phyloP scores from a whole-genome alignment of 768 basidiomycete genomes.

The Mrakia hoshinonis region DNA sequence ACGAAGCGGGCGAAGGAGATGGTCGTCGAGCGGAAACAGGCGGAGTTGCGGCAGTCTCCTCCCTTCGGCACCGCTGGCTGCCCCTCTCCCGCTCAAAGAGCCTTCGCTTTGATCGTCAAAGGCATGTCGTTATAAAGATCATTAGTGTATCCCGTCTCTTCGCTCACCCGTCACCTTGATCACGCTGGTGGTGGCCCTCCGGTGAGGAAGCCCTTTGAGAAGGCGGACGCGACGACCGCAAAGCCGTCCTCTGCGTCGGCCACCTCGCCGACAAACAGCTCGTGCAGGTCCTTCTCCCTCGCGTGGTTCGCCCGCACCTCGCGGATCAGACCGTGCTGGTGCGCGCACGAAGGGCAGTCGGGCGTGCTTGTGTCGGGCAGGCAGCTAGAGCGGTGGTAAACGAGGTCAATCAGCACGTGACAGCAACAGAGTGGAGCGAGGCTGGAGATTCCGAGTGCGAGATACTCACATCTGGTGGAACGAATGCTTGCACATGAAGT shows the following conservation, averaged over 20 bases:
- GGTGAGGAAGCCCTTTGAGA: constrained; percentile 37
- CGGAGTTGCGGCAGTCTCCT: too few relatives aligned
- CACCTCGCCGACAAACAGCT: constrained; percentile 42
- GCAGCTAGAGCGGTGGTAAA: constrained; percentile 53
- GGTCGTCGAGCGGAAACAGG: too few relatives aligned
- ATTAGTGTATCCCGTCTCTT: too few relatives aligned
- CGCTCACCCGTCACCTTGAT: too few relatives aligned
- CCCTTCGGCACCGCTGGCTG: too few relatives aligned
- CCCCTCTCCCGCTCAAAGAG: too few relatives aligned
- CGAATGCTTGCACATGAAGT: constrained; percentile 97
- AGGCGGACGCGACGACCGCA: constrained; percentile 40
- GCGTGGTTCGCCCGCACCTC: constrained; percentile 85
- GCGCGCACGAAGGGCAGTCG: constrained; percentile 80
- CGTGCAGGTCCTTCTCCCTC: constrained; percentile 48
- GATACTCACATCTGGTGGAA: constrained; percentile 76
- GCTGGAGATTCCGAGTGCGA: not conserved
- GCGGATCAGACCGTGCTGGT: constrained; percentile 76
- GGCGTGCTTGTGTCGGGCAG: constrained; percentile 63
- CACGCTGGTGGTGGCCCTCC: too few relatives aligned
- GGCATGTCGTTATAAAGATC: too few relatives aligned
- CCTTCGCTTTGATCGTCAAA: too few relatives aligned
- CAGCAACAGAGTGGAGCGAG: constrained; percentile 6
- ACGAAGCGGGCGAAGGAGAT: too few relatives aligned
- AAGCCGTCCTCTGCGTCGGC: constrained; percentile 42
- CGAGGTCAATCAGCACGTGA: not conserved